Conservation (phyloP, 2,329 filamentous ascomycete species). For the Beauveria varroae region DNA sequence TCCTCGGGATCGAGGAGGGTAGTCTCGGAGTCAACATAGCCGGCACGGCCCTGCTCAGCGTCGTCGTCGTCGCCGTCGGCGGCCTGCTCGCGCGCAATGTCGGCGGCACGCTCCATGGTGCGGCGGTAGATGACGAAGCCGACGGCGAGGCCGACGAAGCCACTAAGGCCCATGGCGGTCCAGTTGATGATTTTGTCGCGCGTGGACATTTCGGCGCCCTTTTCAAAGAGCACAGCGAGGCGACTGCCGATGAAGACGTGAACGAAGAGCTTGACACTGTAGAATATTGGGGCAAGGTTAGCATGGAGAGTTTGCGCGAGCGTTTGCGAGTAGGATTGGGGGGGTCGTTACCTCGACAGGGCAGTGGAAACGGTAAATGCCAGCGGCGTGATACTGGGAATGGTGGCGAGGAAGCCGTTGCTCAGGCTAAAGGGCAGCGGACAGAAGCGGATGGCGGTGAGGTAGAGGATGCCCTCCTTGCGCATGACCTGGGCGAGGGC, state of each 20-base stretch:
- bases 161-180: constrained; percentile 66
- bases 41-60: constrained; percentile 26
- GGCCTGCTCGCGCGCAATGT: constrained; percentile 43
- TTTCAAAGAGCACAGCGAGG: constrained; percentile 74
- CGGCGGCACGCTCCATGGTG: constrained; percentile 55
- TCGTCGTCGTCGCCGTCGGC: constrained; percentile 20
- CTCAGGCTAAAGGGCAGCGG: constrained; percentile 87
- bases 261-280: constrained; percentile 75
- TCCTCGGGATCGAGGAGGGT: constrained; percentile 40
- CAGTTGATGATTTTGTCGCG: constrained; percentile 79
- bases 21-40: constrained; percentile 39
- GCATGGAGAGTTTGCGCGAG: not conserved
- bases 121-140: constrained; percentile 79
- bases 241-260: constrained; percentile 88
- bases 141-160: constrained; percentile 63
- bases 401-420: constrained; percentile 90
- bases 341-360: constrained; percentile 49
- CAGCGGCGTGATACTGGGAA: constrained; percentile 73
- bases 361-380: constrained; percentile 78
- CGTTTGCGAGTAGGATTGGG: not conserved
- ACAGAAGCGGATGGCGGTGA: constrained; percentile 88
- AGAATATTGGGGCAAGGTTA: not conserved
- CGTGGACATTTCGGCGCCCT: constrained; percentile 72
- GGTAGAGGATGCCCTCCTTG: constrained; percentile 78
- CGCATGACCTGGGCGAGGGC: constrained; percentile 83